Base-by-base conservation (phyloP, 192 early-diverging fungal genomes). In the Linderina pennispora region DNA sequence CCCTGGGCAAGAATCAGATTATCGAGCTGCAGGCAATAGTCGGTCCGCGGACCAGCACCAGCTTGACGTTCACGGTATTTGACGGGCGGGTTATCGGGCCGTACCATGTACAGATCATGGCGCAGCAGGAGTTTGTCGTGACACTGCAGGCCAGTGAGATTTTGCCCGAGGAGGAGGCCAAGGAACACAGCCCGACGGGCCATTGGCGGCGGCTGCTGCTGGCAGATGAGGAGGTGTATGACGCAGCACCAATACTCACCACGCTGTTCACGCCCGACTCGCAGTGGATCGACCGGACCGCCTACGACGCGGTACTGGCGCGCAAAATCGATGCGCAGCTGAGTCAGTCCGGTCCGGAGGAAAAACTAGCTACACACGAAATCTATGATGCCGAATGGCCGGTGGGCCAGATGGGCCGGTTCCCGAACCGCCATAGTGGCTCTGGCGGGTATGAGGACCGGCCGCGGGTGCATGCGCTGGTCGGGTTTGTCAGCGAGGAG, bases 41-140 rank as follows among this genome's bases (percentile, higher is more conserved):
- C 18, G 59, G 61, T 13, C 68, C 68, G 14, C 54, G 53, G 45
- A 63, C 67, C 33, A 52, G 55, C 9, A 32, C 44, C 8, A 22
- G 46, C 3, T 31, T 63, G 48, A 64, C 68, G 19, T 72, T 63
- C 22, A 64, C 62, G 1, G 61, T 49, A 5, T 72, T 55, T 20
- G 68, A 72, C 31, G 68, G 38, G 17, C 61, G 68, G 16, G 53
- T 58, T 21, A 55, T 72, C 22, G 68, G 68, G 19, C 51, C 43
- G 36, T 56, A 55, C 35, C 68, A 72, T 21, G 61, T 72, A 14
- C 68, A 72, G 48, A 42, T 60, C 18, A 72, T 59, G 0, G 61
- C 68, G 11, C 68, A 72, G 36, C 68, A 72, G 26, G 68, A 72
- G 48, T 72, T 72, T 45, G 53, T 59, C 1, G 61, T 72, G 32